Conservation (phyloP, 2,329 filamentous ascomycete genomes). For the Lizonia empirigonia region DNA sequence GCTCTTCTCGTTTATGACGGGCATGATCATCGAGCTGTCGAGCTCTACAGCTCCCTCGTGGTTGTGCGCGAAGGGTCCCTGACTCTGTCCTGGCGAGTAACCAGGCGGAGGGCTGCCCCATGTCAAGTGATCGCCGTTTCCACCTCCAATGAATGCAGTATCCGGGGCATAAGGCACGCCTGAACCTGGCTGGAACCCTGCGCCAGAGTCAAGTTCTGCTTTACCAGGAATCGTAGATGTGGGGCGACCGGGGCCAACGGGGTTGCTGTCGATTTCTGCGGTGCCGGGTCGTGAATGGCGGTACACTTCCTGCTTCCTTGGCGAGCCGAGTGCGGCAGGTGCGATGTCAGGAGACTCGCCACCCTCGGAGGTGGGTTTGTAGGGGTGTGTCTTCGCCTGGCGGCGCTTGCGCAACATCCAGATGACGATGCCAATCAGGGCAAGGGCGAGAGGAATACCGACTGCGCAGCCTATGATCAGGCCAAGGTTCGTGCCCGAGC, state of each 20-base stretch:
- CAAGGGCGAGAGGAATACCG: constrained; percentile 43
- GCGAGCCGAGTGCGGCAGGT: constrained; percentile 33
- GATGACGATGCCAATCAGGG: constrained; percentile 36
- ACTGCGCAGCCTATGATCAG: constrained; percentile 46
- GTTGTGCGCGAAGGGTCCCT: constrained; percentile 14
- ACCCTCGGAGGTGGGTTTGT: constrained; percentile 24
- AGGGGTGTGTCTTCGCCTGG: constrained; percentile 26
- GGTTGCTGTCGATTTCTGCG: constrained; percentile 37
- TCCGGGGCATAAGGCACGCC: constrained; percentile 34
- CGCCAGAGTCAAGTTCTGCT: constrained; percentile 40
- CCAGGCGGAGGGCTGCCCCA: constrained; percentile 40
- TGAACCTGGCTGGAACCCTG: constrained; percentile 33
- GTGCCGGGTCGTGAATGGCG: constrained; percentile 24
- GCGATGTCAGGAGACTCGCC: constrained; percentile 24
- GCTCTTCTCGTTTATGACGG: constrained; percentile 22
- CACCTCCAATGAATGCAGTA: constrained; percentile 40
- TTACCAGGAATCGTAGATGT: constrained; percentile 34
- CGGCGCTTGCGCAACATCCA: constrained; percentile 43
- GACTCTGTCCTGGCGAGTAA: constrained; percentile 34
- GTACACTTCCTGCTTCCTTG: constrained; percentile 28
- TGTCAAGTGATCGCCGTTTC: constrained; percentile 26
- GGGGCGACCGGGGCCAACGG: constrained; percentile 37
- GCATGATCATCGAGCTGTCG: constrained; percentile 25
- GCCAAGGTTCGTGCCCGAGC: constrained; percentile 31
- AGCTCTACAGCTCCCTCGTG: constrained; percentile 22